Percentiles rank a stretch among this genome's conserved stretches.
phyloP scores from a whole-genome alignment of 805 yeast species.

The Candida bentonensis region DNA sequence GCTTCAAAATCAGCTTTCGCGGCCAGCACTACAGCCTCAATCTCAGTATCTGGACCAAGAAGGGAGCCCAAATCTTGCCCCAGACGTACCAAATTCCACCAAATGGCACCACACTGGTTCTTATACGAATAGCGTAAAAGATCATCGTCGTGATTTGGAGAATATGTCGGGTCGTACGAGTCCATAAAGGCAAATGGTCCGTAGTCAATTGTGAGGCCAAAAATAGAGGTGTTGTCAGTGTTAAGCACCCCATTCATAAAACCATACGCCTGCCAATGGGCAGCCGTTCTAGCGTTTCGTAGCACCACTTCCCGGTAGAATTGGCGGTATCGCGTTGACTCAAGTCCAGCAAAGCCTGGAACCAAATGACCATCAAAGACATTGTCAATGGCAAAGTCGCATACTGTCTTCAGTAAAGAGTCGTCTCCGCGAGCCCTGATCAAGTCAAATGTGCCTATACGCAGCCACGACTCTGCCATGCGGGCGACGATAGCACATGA shows the following conservation, averaged over 20 bases:
- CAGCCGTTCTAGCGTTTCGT: constrained; percentile 66
- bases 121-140: constrained; percentile 57
- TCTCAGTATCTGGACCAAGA: constrained; percentile 55
- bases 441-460: constrained; percentile 80
- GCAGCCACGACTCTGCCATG: constrained; percentile 73
- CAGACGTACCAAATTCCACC: constrained; percentile 84
- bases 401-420: constrained; percentile 41
- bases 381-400: constrained; percentile 60
- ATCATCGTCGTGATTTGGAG: constrained; percentile 85
- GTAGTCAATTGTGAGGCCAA: constrained; percentile 80
- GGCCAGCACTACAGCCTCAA: constrained; percentile 31
- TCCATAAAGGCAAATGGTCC: constrained; percentile 94
- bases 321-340: constrained; percentile 40
- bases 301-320: constrained; percentile 57
- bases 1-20: constrained; percentile 52
- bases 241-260: constrained; percentile 88
- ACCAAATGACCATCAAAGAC: constrained; percentile 27
- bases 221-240: constrained; percentile 85
- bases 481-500: constrained; percentile 76
- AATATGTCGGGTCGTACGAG: constrained; percentile 61
- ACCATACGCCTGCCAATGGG: constrained; percentile 84
- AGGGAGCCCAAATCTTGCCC: constrained; percentile 77
- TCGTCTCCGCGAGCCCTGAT: constrained; percentile 63
- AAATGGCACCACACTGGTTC: constrained; percentile 74
- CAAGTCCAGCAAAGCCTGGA: constrained; percentile 3